These are phyloP conservation scores for Trichoderma brevicompactum DNA, from an alignment of 2,329 filamentous ascomycete species.

Conservation along the genomic window DNA sequence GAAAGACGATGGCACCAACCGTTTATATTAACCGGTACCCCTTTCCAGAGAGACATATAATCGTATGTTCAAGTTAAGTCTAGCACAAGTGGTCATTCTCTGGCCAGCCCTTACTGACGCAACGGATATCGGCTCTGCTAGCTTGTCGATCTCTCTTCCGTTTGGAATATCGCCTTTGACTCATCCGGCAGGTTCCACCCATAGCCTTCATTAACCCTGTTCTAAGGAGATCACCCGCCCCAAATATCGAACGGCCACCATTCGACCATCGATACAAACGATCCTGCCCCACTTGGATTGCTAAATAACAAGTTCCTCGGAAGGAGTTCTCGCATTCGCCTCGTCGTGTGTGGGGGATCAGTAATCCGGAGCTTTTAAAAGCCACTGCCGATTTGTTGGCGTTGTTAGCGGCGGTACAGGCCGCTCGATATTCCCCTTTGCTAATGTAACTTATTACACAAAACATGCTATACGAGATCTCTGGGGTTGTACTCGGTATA, in stretches of 20 bases:
- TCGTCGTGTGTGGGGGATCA: slow-evolving; percentile 7
- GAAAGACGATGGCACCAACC: too few species aligned
- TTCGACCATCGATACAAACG: not conserved
- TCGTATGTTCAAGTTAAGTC: not conserved
- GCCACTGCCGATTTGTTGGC: not conserved
- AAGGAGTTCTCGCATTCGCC: not conserved
- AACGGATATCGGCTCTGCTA: not conserved
- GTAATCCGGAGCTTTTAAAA: not conserved
- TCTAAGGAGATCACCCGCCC: not conserved
- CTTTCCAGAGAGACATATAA: not conserved
- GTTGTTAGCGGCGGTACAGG: slow-evolving; percentile 53
- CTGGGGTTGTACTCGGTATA: not conserved
- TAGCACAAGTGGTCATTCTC: not conserved
- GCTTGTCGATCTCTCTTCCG: too few species aligned
- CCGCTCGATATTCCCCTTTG: not conserved
- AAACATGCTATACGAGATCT: not conserved
- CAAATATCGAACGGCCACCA: not conserved
- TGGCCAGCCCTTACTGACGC: not conserved
- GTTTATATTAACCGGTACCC: too few species aligned
- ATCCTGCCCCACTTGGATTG: not conserved
- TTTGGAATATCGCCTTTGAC: not conserved
- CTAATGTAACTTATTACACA: not conserved
- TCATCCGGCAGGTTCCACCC: not conserved
- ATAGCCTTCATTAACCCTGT: not conserved
- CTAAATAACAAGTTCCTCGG: not conserved